Conservation (phyloP, 345 rosid genomes). For the Odontarrhena argentea region DNA sequence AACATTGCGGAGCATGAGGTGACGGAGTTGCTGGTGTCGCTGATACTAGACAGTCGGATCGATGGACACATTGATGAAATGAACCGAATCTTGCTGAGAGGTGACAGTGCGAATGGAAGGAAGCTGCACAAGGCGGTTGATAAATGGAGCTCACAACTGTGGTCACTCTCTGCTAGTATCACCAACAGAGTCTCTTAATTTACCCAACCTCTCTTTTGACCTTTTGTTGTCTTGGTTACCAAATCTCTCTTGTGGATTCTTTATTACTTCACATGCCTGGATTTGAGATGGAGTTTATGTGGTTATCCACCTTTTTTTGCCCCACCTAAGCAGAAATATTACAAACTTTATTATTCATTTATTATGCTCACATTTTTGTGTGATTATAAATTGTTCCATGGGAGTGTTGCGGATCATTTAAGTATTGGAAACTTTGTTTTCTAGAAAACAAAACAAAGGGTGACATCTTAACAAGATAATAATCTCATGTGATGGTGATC, state of each 20-base stretch:
- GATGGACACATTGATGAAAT: slow-evolving; percentile 98
- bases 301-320: no score
- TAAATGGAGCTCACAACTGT: slow-evolving; percentile 95
- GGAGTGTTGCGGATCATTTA: no score
- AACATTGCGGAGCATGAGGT: slow-evolving; percentile 96
- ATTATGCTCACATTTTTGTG: no score
- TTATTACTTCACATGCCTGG: slow-evolving; percentile 13
- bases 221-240: not conserved
- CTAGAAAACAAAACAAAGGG: no score
- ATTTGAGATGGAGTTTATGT: slow-evolving; percentile 31
- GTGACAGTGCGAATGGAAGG: slow-evolving; percentile 94
- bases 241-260: not conserved
- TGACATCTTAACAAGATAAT: not conserved
- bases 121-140: slow-evolving; percentile 85
- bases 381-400: no score
- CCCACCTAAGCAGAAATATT: no score
- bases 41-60: slow-evolving; percentile 88
- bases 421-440: no score
- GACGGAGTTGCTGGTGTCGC: slow-evolving; percentile 82
- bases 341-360: no score
- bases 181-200: slow-evolving; percentile 69
- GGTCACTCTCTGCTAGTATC: slow-evolving; percentile 65
- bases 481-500: not conserved
- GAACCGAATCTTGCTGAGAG: slow-evolving; percentile 84
- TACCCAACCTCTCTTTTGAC: not conserved